These are phyloP conservation scores for Aspergillus alliaceus DNA, from an alignment of 2,329 filamentous ascomycete genomes.

Conservation along the genomic window DNA sequence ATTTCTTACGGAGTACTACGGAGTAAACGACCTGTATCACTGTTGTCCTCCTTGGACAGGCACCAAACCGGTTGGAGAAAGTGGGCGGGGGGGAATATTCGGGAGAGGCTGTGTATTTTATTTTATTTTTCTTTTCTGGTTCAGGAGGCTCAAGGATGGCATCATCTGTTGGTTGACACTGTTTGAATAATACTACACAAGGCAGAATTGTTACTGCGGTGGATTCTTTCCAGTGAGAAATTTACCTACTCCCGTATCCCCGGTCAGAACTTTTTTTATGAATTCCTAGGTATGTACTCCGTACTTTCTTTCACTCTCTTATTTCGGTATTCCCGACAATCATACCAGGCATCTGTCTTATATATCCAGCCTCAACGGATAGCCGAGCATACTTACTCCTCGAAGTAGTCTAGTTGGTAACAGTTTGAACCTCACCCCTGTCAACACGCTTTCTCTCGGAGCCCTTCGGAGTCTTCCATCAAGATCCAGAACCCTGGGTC, in stretches of 20 bases:
- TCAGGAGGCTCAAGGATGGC: slow-evolving; percentile 1
- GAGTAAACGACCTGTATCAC: background rate
- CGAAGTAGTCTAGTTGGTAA: background rate
- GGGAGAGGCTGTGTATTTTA: slow-evolving; percentile 7
- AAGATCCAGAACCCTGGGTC: slow-evolving; percentile 1
- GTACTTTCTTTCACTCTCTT: background rate
- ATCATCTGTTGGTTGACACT: background rate
- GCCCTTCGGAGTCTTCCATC: background rate
- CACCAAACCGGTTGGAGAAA: slow-evolving; percentile 3
- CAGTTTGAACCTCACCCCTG: background rate
- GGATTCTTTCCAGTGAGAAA: background rate
- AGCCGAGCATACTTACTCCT: background rate
- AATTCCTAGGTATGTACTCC: too few species aligned
- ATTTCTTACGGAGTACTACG: background rate
- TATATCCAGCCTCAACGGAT: background rate
- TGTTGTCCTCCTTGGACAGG: background rate
- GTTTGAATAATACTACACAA: background rate
- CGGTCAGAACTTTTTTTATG: background rate
- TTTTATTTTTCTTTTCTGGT: background rate
- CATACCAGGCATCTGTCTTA: background rate
- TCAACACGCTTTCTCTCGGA: background rate
- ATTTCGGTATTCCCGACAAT: background rate
- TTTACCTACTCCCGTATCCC: background rate
- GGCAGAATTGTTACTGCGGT: background rate
- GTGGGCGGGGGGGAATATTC: background rate